Evolutionary conservation across 2,329 filamentous ascomycete species (phyloP).

Genomic region (Trichoderma sp.): DNA sequence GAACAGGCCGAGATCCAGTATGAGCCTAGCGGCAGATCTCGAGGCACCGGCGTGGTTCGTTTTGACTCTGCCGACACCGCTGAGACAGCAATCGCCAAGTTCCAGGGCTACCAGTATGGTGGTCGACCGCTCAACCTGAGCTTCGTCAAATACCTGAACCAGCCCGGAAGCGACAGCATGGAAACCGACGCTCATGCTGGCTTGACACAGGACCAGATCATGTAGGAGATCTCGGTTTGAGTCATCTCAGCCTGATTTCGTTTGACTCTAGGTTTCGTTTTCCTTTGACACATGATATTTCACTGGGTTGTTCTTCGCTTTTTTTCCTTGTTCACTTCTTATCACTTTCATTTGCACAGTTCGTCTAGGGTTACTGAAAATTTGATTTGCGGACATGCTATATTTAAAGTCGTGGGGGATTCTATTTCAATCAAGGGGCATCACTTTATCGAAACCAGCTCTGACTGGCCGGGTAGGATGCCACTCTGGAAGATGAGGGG

Average conservation of each 20-base stretch:
- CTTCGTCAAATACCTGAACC: conserved; percentile 89
- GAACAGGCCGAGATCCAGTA: conserved; percentile 99
- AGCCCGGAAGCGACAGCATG: conserved; percentile 70
- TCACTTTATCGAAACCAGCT: background rate
- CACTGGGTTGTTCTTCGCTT: background rate
- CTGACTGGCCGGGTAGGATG: background rate
- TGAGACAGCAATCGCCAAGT: conserved; percentile 93
- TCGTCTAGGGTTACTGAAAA: conserved; percentile 19
- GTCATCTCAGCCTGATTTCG: background rate
- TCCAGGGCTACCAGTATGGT: conserved; percentile 96
- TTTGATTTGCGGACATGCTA: conserved; percentile 7
- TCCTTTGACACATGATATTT: background rate
- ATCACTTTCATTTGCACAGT: conserved; percentile 11
- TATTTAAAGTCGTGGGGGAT: background rate
- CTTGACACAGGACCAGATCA: conserved; percentile 97
- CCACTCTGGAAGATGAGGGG: background rate
- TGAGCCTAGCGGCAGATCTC: conserved; percentile 91
- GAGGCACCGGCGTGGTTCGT: conserved; percentile 93
- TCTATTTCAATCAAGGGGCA: background rate
- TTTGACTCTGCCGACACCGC: conserved; percentile 83
- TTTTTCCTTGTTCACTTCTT: background rate
- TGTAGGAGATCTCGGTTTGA: conserved; percentile 55
- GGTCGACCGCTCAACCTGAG: conserved; percentile 89
- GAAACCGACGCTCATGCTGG: conserved; percentile 75
- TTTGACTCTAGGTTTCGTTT: background rate